Base-by-base conservation (phyloP, 192 early-diverging fungal species). In the Entomortierella parvispora region DNA sequence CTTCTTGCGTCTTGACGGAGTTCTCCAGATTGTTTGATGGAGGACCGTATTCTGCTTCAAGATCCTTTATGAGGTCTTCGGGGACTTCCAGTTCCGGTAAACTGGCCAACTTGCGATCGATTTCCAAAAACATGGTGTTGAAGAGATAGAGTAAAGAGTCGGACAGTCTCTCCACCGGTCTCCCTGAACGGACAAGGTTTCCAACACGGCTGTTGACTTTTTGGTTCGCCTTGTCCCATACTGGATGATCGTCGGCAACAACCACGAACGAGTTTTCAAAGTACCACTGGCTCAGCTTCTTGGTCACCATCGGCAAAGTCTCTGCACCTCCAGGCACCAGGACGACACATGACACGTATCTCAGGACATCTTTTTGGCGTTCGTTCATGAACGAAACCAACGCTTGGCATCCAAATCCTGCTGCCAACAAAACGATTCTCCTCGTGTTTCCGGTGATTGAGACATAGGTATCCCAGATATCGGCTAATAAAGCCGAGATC, bases 381-480 rank as follows among this genome's bases (percentile, higher is more conserved):
- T 80, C 68, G 37, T 75, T 80, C 61, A 83, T 83, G 26, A 80
- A 67, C 18, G 69, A 54, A 0, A 67, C 49, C 71, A 83, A 34
- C 34, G 71, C 66, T 1, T 65, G 68, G 55, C 81, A 83, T 1
- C 77, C 77, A 50, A 69, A 67, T 14, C 81, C 77, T 14, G 71
- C 57, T 1, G 58, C 81, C 42, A 83, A 55, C 20, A 83, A 53
- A 31, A 83, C 34, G 6, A 83, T 70, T 12, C 70, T 26, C 9
- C 68, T 52, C 8, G 77, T 63, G 4, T 17, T 10, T 37, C 54
- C 61, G 11, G 59, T 51, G 23, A 64, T 57, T 14, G 26, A 53
- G 10, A 61, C 68, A 64, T 61, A 69, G 46, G 69, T 81, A 45
- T 81, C 80, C 80, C 80, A 81, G 47, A 81, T 67, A 37, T 81